Evolutionary conservation across 257 asterid species (phyloP).

Genomic region (Asclepias syriaca): DNA sequence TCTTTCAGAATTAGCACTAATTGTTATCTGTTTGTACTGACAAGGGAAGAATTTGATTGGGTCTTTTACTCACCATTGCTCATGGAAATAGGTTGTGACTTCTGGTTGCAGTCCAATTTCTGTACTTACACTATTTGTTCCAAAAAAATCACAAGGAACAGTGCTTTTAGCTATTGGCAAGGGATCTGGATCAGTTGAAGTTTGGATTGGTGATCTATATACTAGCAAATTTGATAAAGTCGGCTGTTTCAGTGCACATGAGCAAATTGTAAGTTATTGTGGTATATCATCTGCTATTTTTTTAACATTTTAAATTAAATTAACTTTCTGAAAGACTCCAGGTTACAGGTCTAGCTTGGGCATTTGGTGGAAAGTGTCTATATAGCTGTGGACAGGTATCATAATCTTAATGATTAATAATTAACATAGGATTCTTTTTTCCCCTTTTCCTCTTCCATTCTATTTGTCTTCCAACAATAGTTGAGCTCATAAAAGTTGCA

Average conservation of each 20-base stretch:
- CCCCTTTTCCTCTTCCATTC: neutral
- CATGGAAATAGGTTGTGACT: slow-evolving; percentile 36
- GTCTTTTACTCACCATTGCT: neutral
- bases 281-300: slow-evolving; percentile 13
- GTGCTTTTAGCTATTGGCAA: slow-evolving; percentile 71
- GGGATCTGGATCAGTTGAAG: slow-evolving; percentile 79
- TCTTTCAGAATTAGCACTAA: neutral
- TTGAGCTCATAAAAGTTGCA: neutral
- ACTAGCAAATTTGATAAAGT: slow-evolving; percentile 32
- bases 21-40: neutral
- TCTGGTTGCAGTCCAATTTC: slow-evolving; percentile 48
- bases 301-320: neutral
- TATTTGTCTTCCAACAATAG: neutral
- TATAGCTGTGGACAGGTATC: slow-evolving; percentile 97
- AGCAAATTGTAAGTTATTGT: slow-evolving; percentile 50
- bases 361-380: slow-evolving; percentile 69
- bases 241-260: slow-evolving; percentile 63
- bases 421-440: neutral
- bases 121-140: slow-evolving; percentile 48
- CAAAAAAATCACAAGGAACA: slow-evolving; percentile 36
- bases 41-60: neutral
- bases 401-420: neutral
- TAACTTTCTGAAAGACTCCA: slow-evolving; percentile 30
- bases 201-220: slow-evolving; percentile 49
- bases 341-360: slow-evolving; percentile 96